Evolutionary conservation across 345 rosid genomes (phyloP), one percentile per base, ranked within the genome.

Genomic region (Eucalyptus marginata): DNA sequence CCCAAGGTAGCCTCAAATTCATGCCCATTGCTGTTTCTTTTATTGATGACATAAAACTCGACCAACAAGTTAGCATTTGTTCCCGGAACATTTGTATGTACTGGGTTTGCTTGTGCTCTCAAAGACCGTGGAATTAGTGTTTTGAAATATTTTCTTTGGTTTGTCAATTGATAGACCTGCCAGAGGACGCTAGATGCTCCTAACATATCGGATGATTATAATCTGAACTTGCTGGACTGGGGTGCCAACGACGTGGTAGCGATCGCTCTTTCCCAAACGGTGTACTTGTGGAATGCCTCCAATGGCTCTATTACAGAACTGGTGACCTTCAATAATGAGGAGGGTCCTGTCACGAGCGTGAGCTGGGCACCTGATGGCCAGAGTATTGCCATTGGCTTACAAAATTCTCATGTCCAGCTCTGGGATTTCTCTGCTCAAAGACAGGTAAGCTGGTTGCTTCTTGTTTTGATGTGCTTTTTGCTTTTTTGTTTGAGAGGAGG

Each of bases 151-250:
- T 25, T 24, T 33, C 36, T 14, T n/a, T 54, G 58, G 88, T 18
- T 71, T 46, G 31, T 62, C 56, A 62, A 86, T 59, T 8, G 86
- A 88, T 93, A 94, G 95, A 90, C 86, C 62, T 90, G 94, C 10
- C 92, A 93, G 91, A 94, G 93, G 88, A 93, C 91, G 88, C 88
- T 95, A 44, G 96, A 94, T 86, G 96, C 94, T 15, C 96, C 95
- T 2, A 93, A 92, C 18, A 79, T 95, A 18, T 87, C 92, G 54
- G 94, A 93, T 51, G 96, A 95, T 88, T 94, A 92, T 87, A 90
- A 92, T 90, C 80, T 93, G 88, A 93, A 95, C 79, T 90, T 95
- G 52, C 87, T 94, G 80, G 94, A 93, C 49, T 94, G 95, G 95
- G 94, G 95, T 22, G 89, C 92, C 92, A 89, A 89, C 91, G 92